Conservation (phyloP, 1,139 yeast genomes). For the Saccharomyces pastorianus region DNA sequence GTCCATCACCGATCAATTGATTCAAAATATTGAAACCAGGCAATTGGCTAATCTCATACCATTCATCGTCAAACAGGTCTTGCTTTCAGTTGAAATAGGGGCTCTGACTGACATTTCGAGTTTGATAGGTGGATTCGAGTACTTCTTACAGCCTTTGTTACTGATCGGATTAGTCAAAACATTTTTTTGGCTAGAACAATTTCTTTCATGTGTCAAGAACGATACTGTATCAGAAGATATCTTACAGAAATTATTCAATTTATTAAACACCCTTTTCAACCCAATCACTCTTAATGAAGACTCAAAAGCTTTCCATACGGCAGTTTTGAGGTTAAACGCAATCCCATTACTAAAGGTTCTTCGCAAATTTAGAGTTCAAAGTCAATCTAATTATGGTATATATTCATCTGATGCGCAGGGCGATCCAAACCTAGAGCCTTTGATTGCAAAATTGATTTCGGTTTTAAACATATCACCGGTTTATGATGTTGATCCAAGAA, state of each 20-base stretch:
- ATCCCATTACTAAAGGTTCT: slow-evolving; percentile 20
- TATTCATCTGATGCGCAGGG: slow-evolving; percentile 28
- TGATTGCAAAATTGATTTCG: slow-evolving; percentile 21
- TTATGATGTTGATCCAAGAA: slow-evolving; percentile 26
- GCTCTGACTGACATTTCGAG: slow-evolving; percentile 36
- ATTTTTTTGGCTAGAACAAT: slow-evolving; percentile 27
- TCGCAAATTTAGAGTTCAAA: slow-evolving; percentile 18
- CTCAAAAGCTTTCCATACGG: slow-evolving; percentile 25
- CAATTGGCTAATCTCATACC: slow-evolving; percentile 68
- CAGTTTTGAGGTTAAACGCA: slow-evolving; percentile 26
- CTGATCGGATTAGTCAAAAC: slow-evolving; percentile 27
- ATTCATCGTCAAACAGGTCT: slow-evolving; percentile 62
- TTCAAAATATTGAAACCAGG: slow-evolving; percentile 56
- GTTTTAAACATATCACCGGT: slow-evolving; percentile 21
- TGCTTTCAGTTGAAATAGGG: slow-evolving; percentile 51
- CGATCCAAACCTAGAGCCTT: slow-evolving; percentile 20
- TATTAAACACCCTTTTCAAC: slow-evolving; percentile 21
- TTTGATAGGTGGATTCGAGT: slow-evolving; percentile 50
- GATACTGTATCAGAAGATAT: slow-evolving; percentile 14
- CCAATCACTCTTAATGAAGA: slow-evolving; percentile 28
- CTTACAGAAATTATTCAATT: slow-evolving; percentile 19
- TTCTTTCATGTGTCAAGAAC: slow-evolving; percentile 19
- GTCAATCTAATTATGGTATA: slow-evolving; percentile 27
- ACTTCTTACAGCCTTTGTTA: slow-evolving; percentile 52
- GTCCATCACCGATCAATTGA: slow-evolving; percentile 77